Base-by-base conservation (phyloP, 495 filamentous ascomycete genomes). In the Cercophora newfieldiana region DNA sequence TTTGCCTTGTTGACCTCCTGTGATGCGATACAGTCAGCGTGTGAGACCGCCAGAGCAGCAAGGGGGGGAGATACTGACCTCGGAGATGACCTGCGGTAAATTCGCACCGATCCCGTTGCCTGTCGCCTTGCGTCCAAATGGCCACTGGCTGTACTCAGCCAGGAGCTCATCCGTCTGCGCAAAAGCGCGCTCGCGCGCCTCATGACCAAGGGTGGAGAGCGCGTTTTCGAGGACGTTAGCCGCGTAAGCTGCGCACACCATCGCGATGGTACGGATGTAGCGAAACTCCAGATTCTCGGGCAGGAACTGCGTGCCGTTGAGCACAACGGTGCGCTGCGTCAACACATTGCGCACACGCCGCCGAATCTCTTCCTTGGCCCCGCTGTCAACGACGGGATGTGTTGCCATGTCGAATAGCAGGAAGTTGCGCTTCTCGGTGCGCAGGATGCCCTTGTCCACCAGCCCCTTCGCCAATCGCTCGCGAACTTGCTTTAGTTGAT, bases 361-460 rank as follows among this genome's bases (percentile, higher is more conserved):
- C 70, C 94, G 87, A 69, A 99, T 92, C 80, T 99, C 95, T 69
- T 99, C 95, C 80, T 99, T 99, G 60, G 95, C 95, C 70, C 93
- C 94, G 66, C 92, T 91, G 75, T 98, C 95, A 65, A 92, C 95
- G 29, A 99, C 93, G n/a, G 95, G 95, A 77, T 98, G 95, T 51
- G 95, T 99, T 14, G 95, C 95, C 95, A 99, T 99, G 81, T 99
- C 95, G 81, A 99, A 99, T 60, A 99, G 90, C 69, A 99, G 86
- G 80, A 99, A 99, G 81, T 99, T 99, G 76, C 92, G 91, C 82
- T 99, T 99, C 79, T 99, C 95, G 64, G 95, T 99, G 71, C 95
- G 91, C 56, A 99, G 87, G 76, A 99, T 97, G 61, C 95, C 95
- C 80, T 99, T 99, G 79, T 99, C 95, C 29, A 99, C 95, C 28